Conservation (phyloP, 345 rosid species). For the Populus davidiana region DNA sequence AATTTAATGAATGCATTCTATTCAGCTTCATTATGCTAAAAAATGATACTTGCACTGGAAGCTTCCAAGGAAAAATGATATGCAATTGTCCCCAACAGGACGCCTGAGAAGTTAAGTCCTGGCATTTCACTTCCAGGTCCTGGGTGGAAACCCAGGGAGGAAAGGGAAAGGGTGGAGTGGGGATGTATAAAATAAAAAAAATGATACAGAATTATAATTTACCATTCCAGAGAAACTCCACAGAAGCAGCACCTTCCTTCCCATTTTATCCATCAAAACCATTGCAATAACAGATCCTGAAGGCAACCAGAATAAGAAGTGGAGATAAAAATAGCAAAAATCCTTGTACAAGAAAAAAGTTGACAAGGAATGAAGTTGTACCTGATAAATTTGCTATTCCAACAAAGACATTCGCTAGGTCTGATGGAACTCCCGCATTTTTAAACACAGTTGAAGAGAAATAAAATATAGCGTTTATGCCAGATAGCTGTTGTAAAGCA, state of each 20-base stretch:
- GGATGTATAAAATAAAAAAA: too few relatives aligned
- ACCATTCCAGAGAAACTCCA: slow-evolving; percentile 91
- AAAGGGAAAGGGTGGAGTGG: too few relatives aligned
- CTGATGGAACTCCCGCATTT: slow-evolving; percentile 88
- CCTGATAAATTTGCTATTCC: slow-evolving; percentile 84
- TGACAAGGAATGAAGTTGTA: slow-evolving; percentile 18
- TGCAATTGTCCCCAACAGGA: background rate
- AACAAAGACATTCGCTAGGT: slow-evolving; percentile 63
- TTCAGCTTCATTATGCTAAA: background rate
- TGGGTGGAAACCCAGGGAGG: too few relatives aligned
- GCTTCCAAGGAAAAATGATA: slow-evolving; percentile 8
- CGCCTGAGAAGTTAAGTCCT: too few relatives aligned
- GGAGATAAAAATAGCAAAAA: background rate
- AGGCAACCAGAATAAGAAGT: slow-evolving; percentile 7
- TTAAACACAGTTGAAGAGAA: slow-evolving; percentile 97
- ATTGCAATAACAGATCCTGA: slow-evolving; percentile 84
- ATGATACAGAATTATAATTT: slow-evolving; percentile 7
- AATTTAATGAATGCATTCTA: background rate
- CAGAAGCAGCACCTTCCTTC: slow-evolving; percentile 69
- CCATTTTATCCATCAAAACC: slow-evolving; percentile 90
- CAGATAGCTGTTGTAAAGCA: slow-evolving; percentile 99
- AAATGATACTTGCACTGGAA: background rate
- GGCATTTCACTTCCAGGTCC: too few relatives aligned
- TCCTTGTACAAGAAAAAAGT: slow-evolving; percentile 6
- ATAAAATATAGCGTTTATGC: slow-evolving; percentile 97